These are phyloP conservation scores for Arxiozyma heterogenica DNA, from an alignment of 1,139 yeast species.

Conservation along the genomic window DNA sequence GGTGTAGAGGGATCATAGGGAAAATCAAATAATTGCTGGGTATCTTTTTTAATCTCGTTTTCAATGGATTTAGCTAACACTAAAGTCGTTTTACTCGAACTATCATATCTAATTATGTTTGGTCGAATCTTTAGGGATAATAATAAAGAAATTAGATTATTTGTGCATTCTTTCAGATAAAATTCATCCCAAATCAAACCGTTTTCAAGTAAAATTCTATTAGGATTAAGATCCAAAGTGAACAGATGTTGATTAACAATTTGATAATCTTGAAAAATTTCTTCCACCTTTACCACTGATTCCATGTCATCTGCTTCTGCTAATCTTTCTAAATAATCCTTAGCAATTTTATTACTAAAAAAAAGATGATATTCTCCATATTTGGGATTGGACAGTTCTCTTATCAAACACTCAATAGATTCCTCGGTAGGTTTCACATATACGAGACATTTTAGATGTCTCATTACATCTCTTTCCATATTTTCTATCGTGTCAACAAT, in stretches of 20 bases:
- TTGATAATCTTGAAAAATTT: constrained; percentile 74
- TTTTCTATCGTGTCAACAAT: constrained; percentile 67
- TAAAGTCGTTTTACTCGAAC: constrained; percentile 36
- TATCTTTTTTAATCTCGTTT: constrained; percentile 48
- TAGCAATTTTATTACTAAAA: constrained; percentile 66
- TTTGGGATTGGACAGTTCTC: constrained; percentile 69
- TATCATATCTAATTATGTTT: constrained; percentile 56
- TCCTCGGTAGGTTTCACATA: constrained; percentile 68
- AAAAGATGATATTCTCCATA: constrained; percentile 68
- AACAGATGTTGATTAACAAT: constrained; percentile 65
- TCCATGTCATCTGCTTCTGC: constrained; percentile 91
- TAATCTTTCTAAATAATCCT: constrained; percentile 68
- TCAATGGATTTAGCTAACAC: constrained; percentile 65
- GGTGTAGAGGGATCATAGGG: constrained; percentile 37
- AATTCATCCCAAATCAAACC: constrained; percentile 37
- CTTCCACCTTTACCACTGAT: constrained; percentile 64
- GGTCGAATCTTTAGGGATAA: constrained; percentile 74
- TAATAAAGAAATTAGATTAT: constrained; percentile 54
- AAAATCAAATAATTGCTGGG: constrained; percentile 57
- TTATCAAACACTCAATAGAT: constrained; percentile 48
- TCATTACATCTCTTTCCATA: constrained; percentile 58
- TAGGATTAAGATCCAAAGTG: constrained; percentile 34
- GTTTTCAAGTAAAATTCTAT: constrained; percentile 14
- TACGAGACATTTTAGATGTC: constrained; percentile 74
- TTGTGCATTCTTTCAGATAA: constrained; percentile 41